phyloP scores from a whole-genome alignment of 2,329 filamentous ascomycete genomes.

The Eurotiales sp. region DNA sequence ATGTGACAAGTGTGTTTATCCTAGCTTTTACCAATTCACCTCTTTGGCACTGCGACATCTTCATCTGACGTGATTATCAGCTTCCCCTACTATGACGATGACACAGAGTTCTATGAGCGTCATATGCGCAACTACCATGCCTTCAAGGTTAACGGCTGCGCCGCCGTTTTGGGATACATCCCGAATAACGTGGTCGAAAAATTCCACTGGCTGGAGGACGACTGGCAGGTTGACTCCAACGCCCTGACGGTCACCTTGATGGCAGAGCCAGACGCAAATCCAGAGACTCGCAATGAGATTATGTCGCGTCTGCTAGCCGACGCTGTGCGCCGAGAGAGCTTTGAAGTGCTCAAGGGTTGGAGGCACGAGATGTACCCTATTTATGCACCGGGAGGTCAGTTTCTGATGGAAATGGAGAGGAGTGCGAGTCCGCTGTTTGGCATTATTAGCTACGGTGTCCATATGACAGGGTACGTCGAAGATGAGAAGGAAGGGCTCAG shows the following conservation, averaged over 20 bases:
- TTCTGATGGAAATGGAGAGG: constrained; percentile 73
- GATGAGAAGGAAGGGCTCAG: constrained; percentile 55
- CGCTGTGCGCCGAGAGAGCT: constrained; percentile 68
- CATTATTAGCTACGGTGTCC: constrained; percentile 72
- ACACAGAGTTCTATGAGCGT: constrained; percentile 54
- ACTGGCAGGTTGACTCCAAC: constrained; percentile 57
- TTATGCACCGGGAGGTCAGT: constrained; percentile 57
- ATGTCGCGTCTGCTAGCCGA: constrained; percentile 58
- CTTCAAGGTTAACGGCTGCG: constrained; percentile 64
- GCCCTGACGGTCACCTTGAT: constrained; percentile 61
- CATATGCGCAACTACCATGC: constrained; percentile 55
- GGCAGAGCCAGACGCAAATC: constrained; percentile 52
- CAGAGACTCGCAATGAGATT: constrained; percentile 58
- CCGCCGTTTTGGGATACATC: constrained; percentile 61
- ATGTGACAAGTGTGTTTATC: constrained; percentile 52
- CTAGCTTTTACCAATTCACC: too few species aligned
- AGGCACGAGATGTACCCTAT: constrained; percentile 76
- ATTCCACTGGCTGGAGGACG: constrained; percentile 52
- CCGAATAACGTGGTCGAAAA: constrained; percentile 44
- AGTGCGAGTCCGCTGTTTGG: constrained; percentile 71
- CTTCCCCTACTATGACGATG: constrained; percentile 69
- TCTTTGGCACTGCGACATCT: too few species aligned
- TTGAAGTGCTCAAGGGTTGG: constrained; percentile 74
- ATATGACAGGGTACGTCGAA: constrained; percentile 71
- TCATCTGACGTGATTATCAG: too few species aligned